Evolutionary conservation across 2,329 filamentous ascomycete genomes (phyloP), one percentile per base, ranked within the genome.

Genomic region (Colletotrichum sojae): DNA sequence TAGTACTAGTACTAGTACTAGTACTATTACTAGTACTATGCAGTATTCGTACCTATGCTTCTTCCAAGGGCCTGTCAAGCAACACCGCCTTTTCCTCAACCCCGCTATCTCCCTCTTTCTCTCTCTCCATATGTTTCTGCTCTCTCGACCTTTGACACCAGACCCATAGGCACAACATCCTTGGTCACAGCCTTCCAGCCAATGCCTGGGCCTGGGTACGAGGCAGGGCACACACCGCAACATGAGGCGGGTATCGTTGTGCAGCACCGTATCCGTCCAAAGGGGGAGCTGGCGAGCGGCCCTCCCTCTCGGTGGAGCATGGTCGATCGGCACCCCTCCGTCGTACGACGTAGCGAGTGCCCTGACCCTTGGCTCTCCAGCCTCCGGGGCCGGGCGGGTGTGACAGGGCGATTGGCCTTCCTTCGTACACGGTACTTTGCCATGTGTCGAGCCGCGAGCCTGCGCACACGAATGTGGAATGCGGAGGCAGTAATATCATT

Each of bases 301-400:
- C 45, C 46, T 69, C 31, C 31, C 31, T 36, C 66, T 25, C 27
- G 62, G 61, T 53, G 54, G 55, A 53, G 46, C 49, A 49, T 36
- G 31, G 61, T 16, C 54, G 66, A 60, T 65, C 61, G 66, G 66
- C 66, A 68, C 61, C 40, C 54, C 61, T 64, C 66, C 60, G 40
- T 69, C 61, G 49, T 65, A 68, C 54, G 60, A 55, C 54, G 39
- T 43, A 16, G 45, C 40, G 31, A 45, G 36, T 20, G 48, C 39
- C 39, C 20, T 20, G 48, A 27, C 39, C 20, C 52, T 25, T 31
- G 45, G 31, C 52, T 5, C 22, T 48, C 54, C 48, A 36, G 54
- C 56, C 63, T 48, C 31, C 31, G n/a, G n/a, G 59, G 20, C 52
- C 15, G 58, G 58, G 31, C 18, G 58, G 58, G 31, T 27, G 25